A percentile compares a stretch with the other conserved stretches of the same genome.
These are phyloP conservation scores for Sclerotiophoma versabilis DNA, from an alignment of 2,329 filamentous ascomycete species.

Conservation along the genomic window DNA sequence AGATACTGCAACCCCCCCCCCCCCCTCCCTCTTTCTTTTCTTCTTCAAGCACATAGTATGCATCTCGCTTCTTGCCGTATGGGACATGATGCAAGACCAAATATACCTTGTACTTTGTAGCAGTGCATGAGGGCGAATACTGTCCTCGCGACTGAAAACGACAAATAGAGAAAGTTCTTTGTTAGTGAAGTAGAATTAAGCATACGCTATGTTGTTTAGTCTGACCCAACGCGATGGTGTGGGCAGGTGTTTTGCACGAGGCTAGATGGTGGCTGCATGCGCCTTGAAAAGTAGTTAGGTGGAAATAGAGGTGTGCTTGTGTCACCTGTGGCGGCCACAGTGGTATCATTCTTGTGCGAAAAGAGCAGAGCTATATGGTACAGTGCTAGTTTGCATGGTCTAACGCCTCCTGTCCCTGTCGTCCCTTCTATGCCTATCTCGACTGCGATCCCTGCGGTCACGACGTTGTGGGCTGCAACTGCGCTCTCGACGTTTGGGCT, in stretches of 20 bases:
- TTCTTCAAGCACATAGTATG: not conserved
- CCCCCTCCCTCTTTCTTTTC: not conserved
- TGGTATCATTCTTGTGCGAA: conserved; percentile 8
- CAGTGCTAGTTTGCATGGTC: not conserved
- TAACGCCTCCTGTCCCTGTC: conserved; percentile 46
- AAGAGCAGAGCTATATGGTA: not conserved
- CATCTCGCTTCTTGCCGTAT: not conserved
- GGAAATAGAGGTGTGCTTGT: not conserved
- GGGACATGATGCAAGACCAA: conserved; percentile 1
- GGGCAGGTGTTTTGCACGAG: not conserved
- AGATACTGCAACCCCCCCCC: too few species aligned
- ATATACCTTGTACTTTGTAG: not conserved
- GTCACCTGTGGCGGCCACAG: not conserved
- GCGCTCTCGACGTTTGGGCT: conserved; percentile 34
- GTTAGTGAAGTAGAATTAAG: conserved; percentile 1
- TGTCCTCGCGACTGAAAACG: not conserved
- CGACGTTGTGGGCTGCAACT: conserved; percentile 42
- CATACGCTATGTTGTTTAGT: not conserved
- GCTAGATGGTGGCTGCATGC: not conserved
- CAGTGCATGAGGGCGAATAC: not conserved
- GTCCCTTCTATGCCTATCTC: conserved; percentile 51
- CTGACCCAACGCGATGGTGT: not conserved
- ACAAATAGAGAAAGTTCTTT: not conserved
- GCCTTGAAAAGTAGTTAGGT: not conserved
- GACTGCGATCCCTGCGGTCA: conserved; percentile 46